These are phyloP conservation scores for Neofusicoccum sp. DNA, from an alignment of 2,329 filamentous ascomycete genomes.

Conservation along the genomic window DNA sequence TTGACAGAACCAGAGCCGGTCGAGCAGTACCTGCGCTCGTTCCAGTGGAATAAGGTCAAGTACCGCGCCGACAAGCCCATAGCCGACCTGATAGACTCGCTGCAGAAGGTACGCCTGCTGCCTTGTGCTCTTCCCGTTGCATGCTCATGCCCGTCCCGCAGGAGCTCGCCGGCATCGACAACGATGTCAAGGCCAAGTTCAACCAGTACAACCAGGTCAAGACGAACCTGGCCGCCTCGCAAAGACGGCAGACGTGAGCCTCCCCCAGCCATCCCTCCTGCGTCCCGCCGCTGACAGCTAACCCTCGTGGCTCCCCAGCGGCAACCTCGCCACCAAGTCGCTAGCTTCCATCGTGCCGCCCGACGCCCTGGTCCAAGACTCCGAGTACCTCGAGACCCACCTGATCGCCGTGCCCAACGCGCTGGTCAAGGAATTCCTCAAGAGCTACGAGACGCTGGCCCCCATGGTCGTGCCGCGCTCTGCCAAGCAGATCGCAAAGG, in stretches of 20 bases:
- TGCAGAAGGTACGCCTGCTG: slow-evolving; percentile 73
- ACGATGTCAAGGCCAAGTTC: slow-evolving; percentile 92
- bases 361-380: slow-evolving; percentile 77
- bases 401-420: slow-evolving; percentile 84
- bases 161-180: slow-evolving; percentile 91
- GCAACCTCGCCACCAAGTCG: slow-evolving; percentile 92
- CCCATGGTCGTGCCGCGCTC: slow-evolving; percentile 95
- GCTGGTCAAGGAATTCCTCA: slow-evolving; percentile 83
- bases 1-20: slow-evolving; percentile 71
- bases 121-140: no score
- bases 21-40: slow-evolving; percentile 85
- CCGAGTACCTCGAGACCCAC: slow-evolving; percentile 96
- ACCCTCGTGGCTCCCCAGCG: slow-evolving; percentile 52
- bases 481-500: slow-evolving; percentile 74
- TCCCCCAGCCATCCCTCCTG: neutral
- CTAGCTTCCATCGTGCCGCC: slow-evolving; percentile 82
- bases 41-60: slow-evolving; percentile 97
- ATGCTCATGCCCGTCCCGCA: slow-evolving; percentile 39
- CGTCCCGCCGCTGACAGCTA: neutral
- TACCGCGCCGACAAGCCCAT: slow-evolving; percentile 92
- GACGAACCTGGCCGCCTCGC: slow-evolving; percentile 76
- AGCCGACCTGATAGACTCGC: slow-evolving; percentile 78
- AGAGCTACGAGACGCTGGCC: slow-evolving; percentile 82
- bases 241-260: slow-evolving; percentile 82
- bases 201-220: slow-evolving; percentile 93